Conservation (phyloP, 2,329 filamentous ascomycete genomes). For the Akanthomyces dipterigenus region DNA sequence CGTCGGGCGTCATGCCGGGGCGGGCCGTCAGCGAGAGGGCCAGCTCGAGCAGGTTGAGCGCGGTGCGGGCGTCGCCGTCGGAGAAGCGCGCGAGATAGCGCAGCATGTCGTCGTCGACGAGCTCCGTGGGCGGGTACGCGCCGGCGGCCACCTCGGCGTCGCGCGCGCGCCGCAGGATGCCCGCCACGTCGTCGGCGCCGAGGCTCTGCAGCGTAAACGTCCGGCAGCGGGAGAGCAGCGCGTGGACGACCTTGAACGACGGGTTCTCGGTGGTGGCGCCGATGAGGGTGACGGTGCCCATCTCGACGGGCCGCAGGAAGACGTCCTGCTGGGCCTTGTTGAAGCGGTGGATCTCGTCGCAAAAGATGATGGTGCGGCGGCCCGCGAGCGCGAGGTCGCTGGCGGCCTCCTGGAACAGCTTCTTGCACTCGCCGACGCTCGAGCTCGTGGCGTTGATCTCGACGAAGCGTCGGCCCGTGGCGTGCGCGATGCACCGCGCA, state of each 20-base stretch:
- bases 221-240: slow-evolving; percentile 79
- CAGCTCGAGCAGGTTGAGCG: slow-evolving; percentile 85
- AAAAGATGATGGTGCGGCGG: slow-evolving; percentile 91
- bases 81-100: slow-evolving; percentile 77
- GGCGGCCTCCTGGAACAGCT: slow-evolving; percentile 77
- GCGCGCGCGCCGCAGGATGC: slow-evolving; percentile 72
- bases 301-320: slow-evolving; percentile 87
- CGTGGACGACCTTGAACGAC: slow-evolving; percentile 84
- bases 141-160: slow-evolving; percentile 43
- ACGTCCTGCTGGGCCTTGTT: slow-evolving; percentile 91
- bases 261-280: slow-evolving; percentile 97
- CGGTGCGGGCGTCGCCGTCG: slow-evolving; percentile 88
- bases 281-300: slow-evolving; percentile 82
- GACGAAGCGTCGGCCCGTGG: slow-evolving; percentile 78
- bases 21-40: slow-evolving; percentile 63
- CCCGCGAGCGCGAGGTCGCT: slow-evolving; percentile 76
- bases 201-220: slow-evolving; percentile 83
- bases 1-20: slow-evolving; percentile 60
- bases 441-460: slow-evolving; percentile 93
- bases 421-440: slow-evolving; percentile 86
- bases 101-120: slow-evolving; percentile 73
- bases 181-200: slow-evolving; percentile 60
- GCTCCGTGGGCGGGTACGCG: slow-evolving; percentile 35
- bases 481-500: slow-evolving; percentile 78
- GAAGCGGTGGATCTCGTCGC: slow-evolving; percentile 93